Evolutionary conservation across 73 alveolate species (phyloP).

Genomic region (Paramecium sonneborni): DNA sequence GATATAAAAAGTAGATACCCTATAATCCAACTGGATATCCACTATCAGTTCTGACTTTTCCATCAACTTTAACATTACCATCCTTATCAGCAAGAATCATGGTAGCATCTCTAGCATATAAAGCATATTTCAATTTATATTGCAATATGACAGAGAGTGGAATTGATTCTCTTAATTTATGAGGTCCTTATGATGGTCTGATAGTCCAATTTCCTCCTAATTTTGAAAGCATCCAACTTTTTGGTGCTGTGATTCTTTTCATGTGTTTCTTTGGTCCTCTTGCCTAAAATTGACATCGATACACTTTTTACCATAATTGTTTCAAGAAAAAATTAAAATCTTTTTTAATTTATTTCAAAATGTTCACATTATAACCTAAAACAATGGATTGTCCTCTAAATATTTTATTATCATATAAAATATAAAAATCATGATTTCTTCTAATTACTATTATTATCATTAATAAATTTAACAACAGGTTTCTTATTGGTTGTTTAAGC

Average conservation of each 20-base stretch:
- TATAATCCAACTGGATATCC: constrained; percentile 96
- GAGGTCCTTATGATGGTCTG: constrained; percentile 98
- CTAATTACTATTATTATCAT: background rate
- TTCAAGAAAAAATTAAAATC: constrained; percentile 53
- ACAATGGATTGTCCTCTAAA: background rate
- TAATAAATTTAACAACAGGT: constrained; percentile 18
- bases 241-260: constrained; percentile 98
- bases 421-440: background rate
- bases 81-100: constrained; percentile 83
- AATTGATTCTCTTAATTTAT: constrained; percentile 95
- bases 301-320: constrained; percentile 21
- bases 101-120: constrained; percentile 89
- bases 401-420: background rate
- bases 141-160: constrained; percentile 91
- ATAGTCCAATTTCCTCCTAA: constrained; percentile 91
- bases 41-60: constrained; percentile 95
- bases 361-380: background rate
- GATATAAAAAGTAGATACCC: background rate
- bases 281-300: constrained; percentile 74
- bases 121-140: constrained; percentile 92
- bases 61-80: constrained; percentile 92
- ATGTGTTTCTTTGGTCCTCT: constrained; percentile 99
- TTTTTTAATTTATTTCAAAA: constrained; percentile 48
- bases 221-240: constrained; percentile 98
- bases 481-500: background rate